phyloP scores from a whole-genome alignment of 768 basidiomycete genomes.

The Vishniacozyma victoriae region DNA sequence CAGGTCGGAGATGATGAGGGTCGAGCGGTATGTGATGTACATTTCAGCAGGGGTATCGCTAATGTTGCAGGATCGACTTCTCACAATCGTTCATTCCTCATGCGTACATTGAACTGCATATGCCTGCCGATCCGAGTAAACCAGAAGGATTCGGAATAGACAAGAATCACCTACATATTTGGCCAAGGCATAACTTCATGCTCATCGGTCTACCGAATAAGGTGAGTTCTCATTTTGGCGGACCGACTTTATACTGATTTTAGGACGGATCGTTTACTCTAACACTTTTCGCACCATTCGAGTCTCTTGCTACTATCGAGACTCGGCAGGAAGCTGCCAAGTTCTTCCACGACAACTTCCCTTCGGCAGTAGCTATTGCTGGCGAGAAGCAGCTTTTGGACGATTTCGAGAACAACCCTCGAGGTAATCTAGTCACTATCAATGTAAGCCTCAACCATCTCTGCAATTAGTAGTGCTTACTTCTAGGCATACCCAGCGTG shows the following conservation, averaged over 20 bases:
- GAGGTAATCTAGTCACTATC: constrained; percentile 83
- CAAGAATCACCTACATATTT: constrained; percentile 95
- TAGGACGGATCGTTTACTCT: constrained; percentile 97
- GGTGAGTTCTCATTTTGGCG: constrained; percentile 54
- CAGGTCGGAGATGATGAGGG: constrained; percentile 89
- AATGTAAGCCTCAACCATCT: constrained; percentile 58
- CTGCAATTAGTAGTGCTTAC: background rate
- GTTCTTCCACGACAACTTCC: constrained; percentile 81
- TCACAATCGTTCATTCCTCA: constrained; percentile 91
- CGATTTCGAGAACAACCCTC: constrained; percentile 76
- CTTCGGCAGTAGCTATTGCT: constrained; percentile 78
- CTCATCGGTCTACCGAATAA: constrained; percentile 96
- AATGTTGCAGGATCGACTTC: constrained; percentile 72
- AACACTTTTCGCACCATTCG: constrained; percentile 84
- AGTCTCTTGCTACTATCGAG: constrained; percentile 59
- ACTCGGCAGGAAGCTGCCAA: constrained; percentile 54
- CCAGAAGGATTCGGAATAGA: constrained; percentile 75
- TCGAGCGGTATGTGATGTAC: constrained; percentile 60
- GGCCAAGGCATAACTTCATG: constrained; percentile 99
- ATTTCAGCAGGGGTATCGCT: background rate
- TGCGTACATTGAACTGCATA: constrained; percentile 92
- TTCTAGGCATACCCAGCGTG: constrained; percentile 24
- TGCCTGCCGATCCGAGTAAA: constrained; percentile 61
- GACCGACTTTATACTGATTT: constrained; percentile 7
- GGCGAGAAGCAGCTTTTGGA: constrained; percentile 70